These are phyloP conservation scores for Yamadazyma phyllophila DNA, from an alignment of 805 yeast species.

Conservation along the genomic window DNA sequence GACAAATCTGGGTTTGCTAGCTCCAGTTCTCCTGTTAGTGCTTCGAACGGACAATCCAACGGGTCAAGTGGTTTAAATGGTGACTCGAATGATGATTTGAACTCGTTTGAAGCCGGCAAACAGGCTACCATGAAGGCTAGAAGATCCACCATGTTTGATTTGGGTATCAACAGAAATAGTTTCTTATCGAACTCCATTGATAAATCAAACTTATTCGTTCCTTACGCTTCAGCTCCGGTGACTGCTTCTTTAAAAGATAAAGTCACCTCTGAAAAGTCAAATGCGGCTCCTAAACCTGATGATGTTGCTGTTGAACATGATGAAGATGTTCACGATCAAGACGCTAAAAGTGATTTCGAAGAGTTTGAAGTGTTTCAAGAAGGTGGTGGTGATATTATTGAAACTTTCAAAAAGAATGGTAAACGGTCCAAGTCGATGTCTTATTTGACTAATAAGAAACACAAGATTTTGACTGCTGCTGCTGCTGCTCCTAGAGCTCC, in stretches of 20 bases:
- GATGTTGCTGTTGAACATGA: slow-evolving; percentile 1
- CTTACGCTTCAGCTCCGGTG: slow-evolving; percentile 75
- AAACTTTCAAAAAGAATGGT: slow-evolving; percentile 43
- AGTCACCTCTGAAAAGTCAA: neutral
- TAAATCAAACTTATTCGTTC: slow-evolving; percentile 51
- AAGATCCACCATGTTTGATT: slow-evolving; percentile 53
- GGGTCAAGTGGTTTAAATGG: neutral
- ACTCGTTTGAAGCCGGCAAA: slow-evolving; percentile 34
- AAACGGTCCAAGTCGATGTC: slow-evolving; percentile 69
- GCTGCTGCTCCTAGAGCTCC: slow-evolving; percentile 82
- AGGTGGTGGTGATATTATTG: slow-evolving; percentile 33
- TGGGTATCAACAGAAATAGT: slow-evolving; percentile 43
- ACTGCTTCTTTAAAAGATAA: slow-evolving; percentile 56
- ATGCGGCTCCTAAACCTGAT: neutral
- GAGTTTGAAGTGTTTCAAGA: slow-evolving; percentile 49
- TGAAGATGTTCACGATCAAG: slow-evolving; percentile 6
- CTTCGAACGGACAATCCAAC: neutral
- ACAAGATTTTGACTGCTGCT: slow-evolving; percentile 62
- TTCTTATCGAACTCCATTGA: slow-evolving; percentile 38
- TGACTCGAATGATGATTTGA: slow-evolving; percentile 17
- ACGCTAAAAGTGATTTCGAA: slow-evolving; percentile 36
- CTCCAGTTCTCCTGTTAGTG: neutral
- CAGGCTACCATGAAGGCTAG: slow-evolving; percentile 39
- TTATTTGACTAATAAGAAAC: slow-evolving; percentile 51
- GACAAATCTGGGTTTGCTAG: neutral